Base-by-base conservation (phyloP, 2,329 filamentous ascomycete genomes). In the Verticillium tricorpus region DNA sequence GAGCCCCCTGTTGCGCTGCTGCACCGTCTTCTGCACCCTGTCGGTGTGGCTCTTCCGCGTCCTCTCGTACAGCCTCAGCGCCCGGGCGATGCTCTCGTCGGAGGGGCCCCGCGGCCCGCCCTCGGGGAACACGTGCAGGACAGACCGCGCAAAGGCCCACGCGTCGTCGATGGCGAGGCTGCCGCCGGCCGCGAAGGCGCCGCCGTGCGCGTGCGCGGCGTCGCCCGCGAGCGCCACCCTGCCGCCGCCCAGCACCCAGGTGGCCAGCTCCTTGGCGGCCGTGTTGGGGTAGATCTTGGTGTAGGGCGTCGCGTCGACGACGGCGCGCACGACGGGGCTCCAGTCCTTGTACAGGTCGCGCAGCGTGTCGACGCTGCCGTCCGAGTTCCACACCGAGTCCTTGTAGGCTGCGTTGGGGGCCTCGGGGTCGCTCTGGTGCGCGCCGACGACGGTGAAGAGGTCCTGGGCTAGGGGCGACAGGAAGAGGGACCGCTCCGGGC, bases 401-500 rank as follows among this genome's bases (percentile, higher is more conserved):
- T 67, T 63, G 34, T 70, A 71, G 1, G 63, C 65, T 0, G 71
- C 69, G 19, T 75, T 71, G 0, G 73, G 60, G 1, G 74, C 71
- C 3, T 70, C 62, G 0, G 73, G 73, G 55, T 77, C 72, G 2
- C 70, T 69, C 55, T 80, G 76, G 45, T 74, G 72, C 5, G 76
- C 76, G 1, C 73, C 78, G 1, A 80, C 79, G 7, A 78, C 72
- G 2, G 78, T 79, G 62, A 77, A 82, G 3, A 79, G 71, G 15
- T 69, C 72, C 25, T 67, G 68, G 67, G 78, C 78, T 1, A 82
- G 70, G 25, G 69, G 71, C 31, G 77, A 80, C 11, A 78, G 70
- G 61, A 81, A 81, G 35, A 80, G 75, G 19, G 74, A 76, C 45
- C 77, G 70, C 25, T 73, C 72, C 0, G 74, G 75, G 0, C 76